Conservation (phyloP, 83 land plant species). For the Larix sibirica region DNA sequence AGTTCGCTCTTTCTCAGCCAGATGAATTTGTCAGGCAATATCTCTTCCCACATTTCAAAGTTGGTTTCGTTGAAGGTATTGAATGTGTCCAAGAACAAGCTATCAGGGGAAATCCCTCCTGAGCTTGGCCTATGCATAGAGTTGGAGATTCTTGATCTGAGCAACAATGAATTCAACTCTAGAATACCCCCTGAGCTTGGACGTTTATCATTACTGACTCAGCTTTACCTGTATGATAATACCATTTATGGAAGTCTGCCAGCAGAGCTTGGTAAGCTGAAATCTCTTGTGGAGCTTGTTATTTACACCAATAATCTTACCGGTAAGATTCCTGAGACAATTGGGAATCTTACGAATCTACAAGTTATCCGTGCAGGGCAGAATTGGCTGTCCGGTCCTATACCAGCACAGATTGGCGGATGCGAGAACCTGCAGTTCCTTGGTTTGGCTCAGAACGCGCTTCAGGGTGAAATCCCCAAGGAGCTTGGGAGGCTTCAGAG, state of each 20-base stretch:
- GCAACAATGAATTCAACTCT: conserved; percentile 32
- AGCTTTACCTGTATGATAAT: conserved; percentile 43
- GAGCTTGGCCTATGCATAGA: conserved; percentile 43
- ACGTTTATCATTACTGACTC: conserved; percentile 4
- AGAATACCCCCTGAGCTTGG: conserved; percentile 23
- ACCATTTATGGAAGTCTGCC: conserved; percentile 43
- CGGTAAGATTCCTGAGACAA: conserved; percentile 50
- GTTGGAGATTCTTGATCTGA: conserved; percentile 38
- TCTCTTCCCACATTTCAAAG: conserved; percentile 33
- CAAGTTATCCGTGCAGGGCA: conserved; percentile 42
- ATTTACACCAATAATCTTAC: conserved; percentile 63
- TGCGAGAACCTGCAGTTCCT: conserved; percentile 50
- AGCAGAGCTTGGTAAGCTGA: conserved; percentile 36
- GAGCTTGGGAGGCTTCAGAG: conserved; percentile 35
- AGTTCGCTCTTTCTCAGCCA: conserved; percentile 26
- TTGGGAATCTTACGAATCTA: conserved; percentile 46
- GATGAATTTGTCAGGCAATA: conserved; percentile 32
- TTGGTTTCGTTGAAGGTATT: conserved; percentile 24
- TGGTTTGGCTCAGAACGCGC: conserved; percentile 56
- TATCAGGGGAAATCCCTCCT: conserved; percentile 52
- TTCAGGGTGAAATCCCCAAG: conserved; percentile 37
- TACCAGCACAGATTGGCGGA: conserved; percentile 53
- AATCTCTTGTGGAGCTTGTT: conserved; percentile 38
- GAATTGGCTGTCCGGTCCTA: conserved; percentile 54
- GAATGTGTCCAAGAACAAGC: conserved; percentile 31